These are phyloP conservation scores for Pouteria campechiana DNA, from an alignment of 179 eudicot genomes.

Conservation along the genomic window DNA sequence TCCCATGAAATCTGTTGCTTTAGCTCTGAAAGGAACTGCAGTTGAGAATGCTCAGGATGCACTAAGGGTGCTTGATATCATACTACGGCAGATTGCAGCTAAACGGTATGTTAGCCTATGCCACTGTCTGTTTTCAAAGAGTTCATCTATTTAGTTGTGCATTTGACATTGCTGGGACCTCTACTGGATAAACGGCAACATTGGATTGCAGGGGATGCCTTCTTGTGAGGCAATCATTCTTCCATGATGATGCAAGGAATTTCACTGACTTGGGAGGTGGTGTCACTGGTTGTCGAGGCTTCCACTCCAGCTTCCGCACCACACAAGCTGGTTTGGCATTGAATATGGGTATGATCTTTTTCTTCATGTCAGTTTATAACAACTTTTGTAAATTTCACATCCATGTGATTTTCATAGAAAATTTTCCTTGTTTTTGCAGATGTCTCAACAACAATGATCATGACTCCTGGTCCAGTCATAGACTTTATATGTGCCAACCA, in stretches of 20 bases:
- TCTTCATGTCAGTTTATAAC: neutral
- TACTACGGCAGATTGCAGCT: slow-evolving; percentile 72
- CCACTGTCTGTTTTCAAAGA: neutral
- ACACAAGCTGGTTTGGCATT: slow-evolving; percentile 68
- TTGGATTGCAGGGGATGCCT: slow-evolving; percentile 74
- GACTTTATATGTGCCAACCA: slow-evolving; percentile 74
- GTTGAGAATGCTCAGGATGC: slow-evolving; percentile 35
- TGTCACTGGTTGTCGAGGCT: slow-evolving; percentile 51
- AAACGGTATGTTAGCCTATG: slow-evolving; percentile 24
- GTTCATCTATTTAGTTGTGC: neutral
- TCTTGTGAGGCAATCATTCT: slow-evolving; percentile 75
- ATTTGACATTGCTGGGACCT: neutral
- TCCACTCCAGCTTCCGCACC: slow-evolving; percentile 77
- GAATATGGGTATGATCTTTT: slow-evolving; percentile 63
- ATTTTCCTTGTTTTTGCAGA: slow-evolving; percentile 34
- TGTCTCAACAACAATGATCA: slow-evolving; percentile 67
- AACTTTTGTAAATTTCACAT: too few relatives aligned
- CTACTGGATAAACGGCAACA: slow-evolving; percentile 1
- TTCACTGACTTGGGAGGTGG: slow-evolving; percentile 73
- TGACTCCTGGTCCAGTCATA: slow-evolving; percentile 75
- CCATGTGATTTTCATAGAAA: too few relatives aligned
- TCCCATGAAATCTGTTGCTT: slow-evolving; percentile 38
- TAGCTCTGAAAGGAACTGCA: slow-evolving; percentile 35
- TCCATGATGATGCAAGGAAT: slow-evolving; percentile 65
- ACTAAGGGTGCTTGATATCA: slow-evolving; percentile 62